Base-by-base conservation (phyloP, 2,329 filamentous ascomycete genomes). In the Epichloe gansuensis region DNA sequence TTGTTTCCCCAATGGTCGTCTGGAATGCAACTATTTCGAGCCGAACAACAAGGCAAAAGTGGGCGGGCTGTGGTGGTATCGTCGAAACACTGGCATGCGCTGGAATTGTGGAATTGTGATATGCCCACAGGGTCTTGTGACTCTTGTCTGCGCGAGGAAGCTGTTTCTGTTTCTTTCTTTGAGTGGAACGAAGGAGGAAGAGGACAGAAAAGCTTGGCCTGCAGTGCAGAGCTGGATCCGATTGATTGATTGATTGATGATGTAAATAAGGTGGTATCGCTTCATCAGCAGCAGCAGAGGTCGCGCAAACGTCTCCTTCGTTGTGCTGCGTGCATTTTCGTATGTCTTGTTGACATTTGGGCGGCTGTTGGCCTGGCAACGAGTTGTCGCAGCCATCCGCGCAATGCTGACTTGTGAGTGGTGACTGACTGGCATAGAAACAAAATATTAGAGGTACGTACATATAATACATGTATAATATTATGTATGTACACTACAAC, bases 11-110 rank as follows among this genome's bases (percentile, higher is more conserved):
- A 12, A 35, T 5, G 42, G 37, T 13, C 34, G 48, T 54, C 54
- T 62, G 64, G 64, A 67, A 66, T 67, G 66, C 37, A 12, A 38
- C 4, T 46, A n/a, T 25, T 13, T 17, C 34, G 9, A 49, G 35
- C 41, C 39, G 39, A 31, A 50, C 50, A 50, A 52, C 38, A 42
- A 49, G 11, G 31, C 15, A 6, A 31, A 38, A 5, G 9, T 9
- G 15, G 28, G 43, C 6, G 37, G 12, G 34, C 13, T 34, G 43
- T 13, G 49, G 13, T 15, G 23, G 39, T 31, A 11, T 38, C 13
- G 13, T 39, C 17, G 23, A 52, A 8, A 8, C 23, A 41, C 9
- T 39, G 42, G 42, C 23, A 51, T 38, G 48, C 15, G 25, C 15
- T 3, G 41, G 17, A n/a, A 50, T 50, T 25, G 17, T 31, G 17